Conservation (phyloP, 805 yeast species). For the Komagataella phaffii region DNA sequence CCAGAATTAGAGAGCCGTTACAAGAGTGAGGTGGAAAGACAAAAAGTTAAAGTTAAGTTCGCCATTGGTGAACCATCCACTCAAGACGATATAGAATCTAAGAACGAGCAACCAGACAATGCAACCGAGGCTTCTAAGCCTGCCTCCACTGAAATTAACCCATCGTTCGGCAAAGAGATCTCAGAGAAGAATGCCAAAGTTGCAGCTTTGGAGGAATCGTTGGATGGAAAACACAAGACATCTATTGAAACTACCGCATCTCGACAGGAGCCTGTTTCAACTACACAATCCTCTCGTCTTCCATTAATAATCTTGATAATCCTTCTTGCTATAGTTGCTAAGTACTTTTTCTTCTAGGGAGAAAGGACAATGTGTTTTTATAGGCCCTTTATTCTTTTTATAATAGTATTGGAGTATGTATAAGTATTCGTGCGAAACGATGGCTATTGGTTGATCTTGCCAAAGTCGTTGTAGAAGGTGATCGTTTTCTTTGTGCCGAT, state of each 20-base stretch:
- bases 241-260: background rate
- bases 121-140: background rate
- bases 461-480: background rate
- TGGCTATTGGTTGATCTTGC: background rate
- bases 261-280: background rate
- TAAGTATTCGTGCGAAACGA: background rate
- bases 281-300: background rate
- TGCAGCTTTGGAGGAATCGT: slow-evolving; percentile 2
- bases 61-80: slow-evolving; percentile 1
- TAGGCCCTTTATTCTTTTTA: background rate
- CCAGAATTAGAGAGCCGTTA: slow-evolving; percentile 49
- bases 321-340: background rate
- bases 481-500: background rate
- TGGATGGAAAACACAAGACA: slow-evolving; percentile 2
- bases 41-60: slow-evolving; percentile 7
- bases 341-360: background rate
- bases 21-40: slow-evolving; percentile 3
- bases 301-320: background rate
- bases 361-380: slow-evolving; percentile 2
- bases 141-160: background rate
- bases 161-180: slow-evolving; percentile 1
- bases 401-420: background rate
- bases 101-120: slow-evolving; percentile 1
- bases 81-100: background rate
- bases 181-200: slow-evolving; percentile 4